Base-by-base conservation (phyloP, 371 early-diverging fungal genomes). In the Smittium culicis region DNA sequence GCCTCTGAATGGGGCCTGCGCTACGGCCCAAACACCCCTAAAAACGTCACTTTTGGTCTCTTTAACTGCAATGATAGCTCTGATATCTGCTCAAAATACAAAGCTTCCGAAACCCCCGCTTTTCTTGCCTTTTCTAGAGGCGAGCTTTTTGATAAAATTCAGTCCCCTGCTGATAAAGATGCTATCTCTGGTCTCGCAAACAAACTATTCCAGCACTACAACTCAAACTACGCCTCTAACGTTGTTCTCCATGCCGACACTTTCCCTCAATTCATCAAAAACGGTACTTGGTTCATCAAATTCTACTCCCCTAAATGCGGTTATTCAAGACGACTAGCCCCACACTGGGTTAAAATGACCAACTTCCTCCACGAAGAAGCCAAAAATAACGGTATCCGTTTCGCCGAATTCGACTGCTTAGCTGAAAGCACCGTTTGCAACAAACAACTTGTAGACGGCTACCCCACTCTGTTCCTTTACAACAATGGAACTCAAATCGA, bases 381-480 rank as follows among this genome's bases (percentile, higher is more conserved):
- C 56, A 68, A 60, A 1, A 73, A 71, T 5, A 75, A 74, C 62
- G 70, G 81, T 54, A 80, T 92, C 63, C 79, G 81, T 67, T 79
- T 93, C 71, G 90, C 81, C 28, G 85, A 87, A 59, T 84, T 92
- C 65, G 85, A 92, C 69, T 93, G 94, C 69, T 72, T 82, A 0
- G 72, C 79, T 24, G 81, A 85, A 67, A 82, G 85, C 35, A 80
- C 85, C 62, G 71, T 89, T 30, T 89, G 90, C 69, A 71, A 77
- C n/a, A 80, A 79, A 24, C 82, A 89, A 66, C 58, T 74, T 1
- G 77, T 89, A 14, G 68, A 56, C 0, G 76, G 74, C 0, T 86
- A 80, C 66, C 91, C 91, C 2, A 82, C 84, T 0, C 35, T 91
- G 57, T 79, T 84, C 61, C 72, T 88, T 73, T 90, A 82, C 74